These are phyloP conservation scores for Penicillium paneum DNA, from an alignment of 2,329 filamentous ascomycete genomes.

Conservation along the genomic window DNA sequence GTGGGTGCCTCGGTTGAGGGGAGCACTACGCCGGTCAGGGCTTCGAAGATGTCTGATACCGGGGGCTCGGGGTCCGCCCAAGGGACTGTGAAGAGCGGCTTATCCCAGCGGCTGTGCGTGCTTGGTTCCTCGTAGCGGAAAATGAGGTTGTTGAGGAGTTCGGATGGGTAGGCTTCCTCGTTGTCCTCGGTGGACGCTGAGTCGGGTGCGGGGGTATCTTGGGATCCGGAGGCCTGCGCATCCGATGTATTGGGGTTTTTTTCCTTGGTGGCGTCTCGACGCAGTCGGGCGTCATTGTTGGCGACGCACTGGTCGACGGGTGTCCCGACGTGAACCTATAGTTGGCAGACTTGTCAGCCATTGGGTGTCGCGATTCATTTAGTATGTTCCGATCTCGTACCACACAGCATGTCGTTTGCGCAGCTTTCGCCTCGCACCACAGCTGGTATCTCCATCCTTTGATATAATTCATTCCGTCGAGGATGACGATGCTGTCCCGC, in stretches of 20 bases:
- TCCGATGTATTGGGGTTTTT: slow-evolving; percentile 1
- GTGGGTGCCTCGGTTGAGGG: slow-evolving; percentile 18
- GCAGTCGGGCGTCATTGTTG: slow-evolving; percentile 48
- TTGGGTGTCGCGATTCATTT: neutral
- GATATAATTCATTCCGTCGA: slow-evolving; percentile 66
- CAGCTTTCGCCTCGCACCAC: slow-evolving; percentile 64
- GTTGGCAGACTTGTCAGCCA: slow-evolving; percentile 24
- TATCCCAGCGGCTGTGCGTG: slow-evolving; percentile 64
- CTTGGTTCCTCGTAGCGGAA: slow-evolving; percentile 68
- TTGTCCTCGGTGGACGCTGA: slow-evolving; percentile 5
- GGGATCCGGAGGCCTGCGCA: neutral
- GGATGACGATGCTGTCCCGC: slow-evolving; percentile 59
- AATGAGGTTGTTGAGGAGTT: slow-evolving; percentile 61
- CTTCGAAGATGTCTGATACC: slow-evolving; percentile 60
- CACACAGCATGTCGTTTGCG: slow-evolving; percentile 60
- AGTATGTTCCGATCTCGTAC: slow-evolving; percentile 40
- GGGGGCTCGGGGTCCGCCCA: slow-evolving; percentile 56
- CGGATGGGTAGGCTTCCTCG: slow-evolving; percentile 49
- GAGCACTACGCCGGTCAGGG: slow-evolving; percentile 44
- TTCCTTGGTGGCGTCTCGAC: slow-evolving; percentile 13
- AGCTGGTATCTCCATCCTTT: slow-evolving; percentile 66
- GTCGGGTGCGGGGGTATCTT: neutral
- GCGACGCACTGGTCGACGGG: slow-evolving; percentile 54
- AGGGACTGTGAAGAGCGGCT: slow-evolving; percentile 61
- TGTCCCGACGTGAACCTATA: slow-evolving; percentile 59